Evolutionary conservation across 768 basidiomycete species (phyloP).

Genomic region (Mycena pura): DNA sequence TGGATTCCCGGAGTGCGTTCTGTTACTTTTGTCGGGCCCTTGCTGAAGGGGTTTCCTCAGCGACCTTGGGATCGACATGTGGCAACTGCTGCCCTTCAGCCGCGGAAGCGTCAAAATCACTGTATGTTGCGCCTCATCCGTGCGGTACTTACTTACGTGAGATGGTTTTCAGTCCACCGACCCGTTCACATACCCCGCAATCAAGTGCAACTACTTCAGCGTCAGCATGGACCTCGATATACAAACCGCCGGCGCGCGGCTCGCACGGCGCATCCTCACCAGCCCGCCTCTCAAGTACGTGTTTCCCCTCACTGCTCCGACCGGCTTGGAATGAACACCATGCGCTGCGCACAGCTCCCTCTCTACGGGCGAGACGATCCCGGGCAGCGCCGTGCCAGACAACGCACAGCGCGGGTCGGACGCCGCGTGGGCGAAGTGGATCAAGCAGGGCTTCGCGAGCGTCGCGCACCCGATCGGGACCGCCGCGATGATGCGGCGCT

Average conservation of each 20-base stretch:
- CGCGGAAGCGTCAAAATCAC: constrained; percentile 44
- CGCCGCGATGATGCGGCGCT: constrained; percentile 48
- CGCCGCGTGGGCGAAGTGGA: constrained; percentile 55
- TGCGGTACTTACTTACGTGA: not conserved
- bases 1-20: constrained; percentile 51
- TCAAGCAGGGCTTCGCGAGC: constrained; percentile 47
- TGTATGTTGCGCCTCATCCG: constrained; percentile 32
- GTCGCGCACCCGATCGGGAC: constrained; percentile 59
- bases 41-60: constrained; percentile 29
- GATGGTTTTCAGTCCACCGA: constrained; percentile 44
- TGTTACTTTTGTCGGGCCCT: not conserved
- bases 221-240: constrained; percentile 56
- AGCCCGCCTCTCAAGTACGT: constrained; percentile 49
- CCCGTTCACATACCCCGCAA: constrained; percentile 54
- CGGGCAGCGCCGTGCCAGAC: constrained; percentile 50
- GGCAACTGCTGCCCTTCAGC: constrained; percentile 63
- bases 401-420: constrained; percentile 51
- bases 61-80: constrained; percentile 55
- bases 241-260: constrained; percentile 54
- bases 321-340: not conserved
- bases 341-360: no score
- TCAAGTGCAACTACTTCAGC: constrained; percentile 59
- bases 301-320: not conserved
- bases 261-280: constrained; percentile 50
- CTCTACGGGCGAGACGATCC: constrained; percentile 50